Evolutionary conservation across 2,329 filamentous ascomycete genomes (phyloP), one percentile per base, ranked within the genome.

Genomic region (Magnaporthales sp.): DNA sequence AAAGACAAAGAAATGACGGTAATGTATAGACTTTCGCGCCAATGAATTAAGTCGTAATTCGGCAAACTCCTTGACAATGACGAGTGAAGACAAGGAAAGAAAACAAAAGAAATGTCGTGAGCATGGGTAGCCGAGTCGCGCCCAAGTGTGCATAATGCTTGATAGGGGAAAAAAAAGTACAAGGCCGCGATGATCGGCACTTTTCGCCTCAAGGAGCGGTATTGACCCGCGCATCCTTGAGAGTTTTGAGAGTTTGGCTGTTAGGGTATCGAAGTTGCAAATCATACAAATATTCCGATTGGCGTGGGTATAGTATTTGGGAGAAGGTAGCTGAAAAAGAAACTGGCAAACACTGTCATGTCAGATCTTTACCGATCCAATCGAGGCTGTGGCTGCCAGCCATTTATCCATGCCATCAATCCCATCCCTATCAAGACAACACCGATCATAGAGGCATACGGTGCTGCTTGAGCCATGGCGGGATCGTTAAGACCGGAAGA

Each of bases 361-460:
- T 56, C 4, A 58, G 54, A 58, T 63, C 24, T 64, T 68, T 69
- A 79, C 66, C 73, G 74, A 51, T 78, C 75, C 61, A 78, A 68
- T 64, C 74, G 77, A 27, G 76, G 75, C 67, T 80, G 78, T 30
- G 79, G 74, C 72, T 92, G 90, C 91, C 91, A 94, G 65, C 90
- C 89, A 73, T 95, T 95, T 71, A 95, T 83, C 77, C 93, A 93
- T 58, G 90, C 91, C 91, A 95, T 95, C 70, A 95, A 76, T 15
- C 91, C 90, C 80, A 95, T 89, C 32, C 91, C 91, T 68, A 95
- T 80, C 67, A 95, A 77, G 29, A 95, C 91, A 32, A 95, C 91
- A 11, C 91, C 90, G 62, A 95, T 78, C 85, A 94, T 92, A 1
- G 90, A 93, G 56, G 90, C 89, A 73, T 93, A 94, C 19, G 91